Conservation (phyloP, 768 basidiomycete species). For the Calocera viscosa region DNA sequence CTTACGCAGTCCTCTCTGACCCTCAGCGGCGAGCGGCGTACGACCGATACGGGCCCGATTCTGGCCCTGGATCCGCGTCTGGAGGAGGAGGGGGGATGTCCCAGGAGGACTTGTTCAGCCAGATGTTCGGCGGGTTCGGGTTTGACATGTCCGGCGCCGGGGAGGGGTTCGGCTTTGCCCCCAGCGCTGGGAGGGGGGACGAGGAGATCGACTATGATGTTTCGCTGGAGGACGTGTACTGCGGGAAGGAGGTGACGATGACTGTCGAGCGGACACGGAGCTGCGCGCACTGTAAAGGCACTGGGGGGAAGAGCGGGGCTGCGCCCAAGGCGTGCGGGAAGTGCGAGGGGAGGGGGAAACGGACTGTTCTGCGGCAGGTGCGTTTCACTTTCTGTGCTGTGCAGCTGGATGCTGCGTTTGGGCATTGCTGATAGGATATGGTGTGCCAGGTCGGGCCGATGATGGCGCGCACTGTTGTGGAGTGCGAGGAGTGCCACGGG, state of each 20-base stretch:
- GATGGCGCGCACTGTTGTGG: conserved; percentile 26
- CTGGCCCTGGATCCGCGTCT: conserved; percentile 40
- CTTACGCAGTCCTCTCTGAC: conserved; percentile 74
- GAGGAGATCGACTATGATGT: conserved; percentile 74
- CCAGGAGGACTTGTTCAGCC: conserved; percentile 57
- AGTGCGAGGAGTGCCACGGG: conserved; percentile 29
- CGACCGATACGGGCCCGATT: conserved; percentile 61
- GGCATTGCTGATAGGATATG: too few relatives aligned
- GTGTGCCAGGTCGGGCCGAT: conserved; percentile 45
- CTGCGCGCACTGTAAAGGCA: conserved; percentile 70
- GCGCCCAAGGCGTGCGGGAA: conserved; percentile 69
- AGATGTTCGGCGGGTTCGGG: conserved; percentile 58
- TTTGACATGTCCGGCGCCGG: conserved; percentile 32
- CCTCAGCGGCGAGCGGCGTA: conserved; percentile 55
- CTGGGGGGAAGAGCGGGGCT: conserved; percentile 70
- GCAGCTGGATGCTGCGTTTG: conserved; percentile 27
- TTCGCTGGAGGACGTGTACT: conserved; percentile 84
- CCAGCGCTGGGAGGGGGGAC: conserved; percentile 43
- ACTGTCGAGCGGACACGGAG: conserved; percentile 76
- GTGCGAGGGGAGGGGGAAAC: conserved; percentile 70
- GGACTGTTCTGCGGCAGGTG: conserved; percentile 26
- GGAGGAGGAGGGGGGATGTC: conserved; percentile 38
- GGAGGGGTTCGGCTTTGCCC: conserved; percentile 13
- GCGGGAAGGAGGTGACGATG: conserved; percentile 78
- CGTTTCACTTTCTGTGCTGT: conserved; percentile 13